Evolutionary conservation across 2,329 filamentous ascomycete genomes (phyloP), one percentile per base, ranked within the genome.

Genomic region (Massarina eburnea): DNA sequence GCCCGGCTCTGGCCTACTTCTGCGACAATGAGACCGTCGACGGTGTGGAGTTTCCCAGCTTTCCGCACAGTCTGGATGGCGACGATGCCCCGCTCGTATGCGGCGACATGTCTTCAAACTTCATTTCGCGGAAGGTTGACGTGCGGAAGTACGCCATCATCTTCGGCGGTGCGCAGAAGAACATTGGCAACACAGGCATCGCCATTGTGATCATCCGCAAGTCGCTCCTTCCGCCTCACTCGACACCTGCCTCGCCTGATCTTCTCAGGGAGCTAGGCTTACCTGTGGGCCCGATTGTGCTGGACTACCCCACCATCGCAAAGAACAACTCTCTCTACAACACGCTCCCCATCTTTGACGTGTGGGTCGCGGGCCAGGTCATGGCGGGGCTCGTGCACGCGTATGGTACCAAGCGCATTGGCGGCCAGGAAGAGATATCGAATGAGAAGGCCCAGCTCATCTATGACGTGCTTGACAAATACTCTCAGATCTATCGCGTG

Each of bases 261-360:
- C 75, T 95, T 38, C 75, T 96, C 63, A 81, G 91, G 48, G 78
- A 84, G 48, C 80, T 96, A 8, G 83, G 82, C 17, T 76, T 95
- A n/a, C 83, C 88, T 1, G 81, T 94, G 32, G 84, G 86, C 0
- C 91, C 92, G 2, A 81, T 89, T 15, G 81, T 96, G 34, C 76
- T 97, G 38, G 82, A 89, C 54, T 97, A 92, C 65, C 85, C 90
- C 51, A 90, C 82, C 0, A 86, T 94, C 55, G 86, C 88, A 32
- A 95, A 95, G 78, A 95, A 95, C 75, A 94, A 95, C 75, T 94
- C 88, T 58, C 79, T 97, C 21, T 97, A 97, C 76, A 97, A 97
- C 73, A 97, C 92, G 0, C 76, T 97, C 9, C 91, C 89, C 62
- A 95, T 97, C 62, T 96, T 97, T 62, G 91, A 92, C 68, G 88